A percentile compares a stretch with the other conserved stretches of the same genome.
Conservation (phyloP, 2,329 filamentous ascomycete genomes). For the Colletotrichum australisinense region DNA sequence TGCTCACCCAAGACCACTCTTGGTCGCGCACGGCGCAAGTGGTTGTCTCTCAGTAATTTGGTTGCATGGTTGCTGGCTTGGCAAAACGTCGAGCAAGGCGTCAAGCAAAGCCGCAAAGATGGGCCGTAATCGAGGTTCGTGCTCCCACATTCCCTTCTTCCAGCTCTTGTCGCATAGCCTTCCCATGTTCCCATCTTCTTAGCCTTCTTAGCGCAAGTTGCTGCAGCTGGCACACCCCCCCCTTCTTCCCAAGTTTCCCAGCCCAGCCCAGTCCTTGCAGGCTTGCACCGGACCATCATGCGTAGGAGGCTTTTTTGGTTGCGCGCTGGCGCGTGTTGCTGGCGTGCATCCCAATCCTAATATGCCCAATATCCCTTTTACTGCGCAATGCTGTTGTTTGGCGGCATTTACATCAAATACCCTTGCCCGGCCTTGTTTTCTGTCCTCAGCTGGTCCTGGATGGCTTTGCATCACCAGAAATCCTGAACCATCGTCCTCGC, state of each 20-base stretch:
- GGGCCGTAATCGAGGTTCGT: conserved; percentile 36
- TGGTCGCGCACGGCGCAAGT: conserved; percentile 28
- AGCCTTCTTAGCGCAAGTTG: too few species aligned
- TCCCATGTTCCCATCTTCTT: not conserved
- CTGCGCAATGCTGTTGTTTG: conserved; percentile 1
- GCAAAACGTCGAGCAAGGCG: not conserved
- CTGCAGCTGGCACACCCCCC: too few species aligned
- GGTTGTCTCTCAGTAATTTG: conserved; percentile 35
- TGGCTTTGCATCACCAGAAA: conserved; percentile 8
- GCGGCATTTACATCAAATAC: conserved; percentile 2
- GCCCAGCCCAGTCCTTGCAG: not conserved
- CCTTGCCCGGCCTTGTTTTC: conserved; percentile 3
- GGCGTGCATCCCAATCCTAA: conserved; percentile 2
- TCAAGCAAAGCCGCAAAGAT: conserved; percentile 11
- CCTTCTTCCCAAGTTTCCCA: not conserved
- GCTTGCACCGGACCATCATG: not conserved
- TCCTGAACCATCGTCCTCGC: not conserved
- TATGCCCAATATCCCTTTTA: conserved; percentile 18
- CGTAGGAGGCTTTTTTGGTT: conserved; percentile 16
- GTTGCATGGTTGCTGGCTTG: conserved; percentile 35
- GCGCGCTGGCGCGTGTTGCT: conserved; percentile 6
- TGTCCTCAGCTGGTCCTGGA: conserved; percentile 18
- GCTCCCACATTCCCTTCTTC: conserved; percentile 18
- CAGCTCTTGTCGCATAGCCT: not conserved
- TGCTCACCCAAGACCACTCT: conserved; percentile 16